Evolutionary conservation across 495 filamentous ascomycete genomes (phyloP).

Genomic region (Annulohypoxylon stygium): DNA sequence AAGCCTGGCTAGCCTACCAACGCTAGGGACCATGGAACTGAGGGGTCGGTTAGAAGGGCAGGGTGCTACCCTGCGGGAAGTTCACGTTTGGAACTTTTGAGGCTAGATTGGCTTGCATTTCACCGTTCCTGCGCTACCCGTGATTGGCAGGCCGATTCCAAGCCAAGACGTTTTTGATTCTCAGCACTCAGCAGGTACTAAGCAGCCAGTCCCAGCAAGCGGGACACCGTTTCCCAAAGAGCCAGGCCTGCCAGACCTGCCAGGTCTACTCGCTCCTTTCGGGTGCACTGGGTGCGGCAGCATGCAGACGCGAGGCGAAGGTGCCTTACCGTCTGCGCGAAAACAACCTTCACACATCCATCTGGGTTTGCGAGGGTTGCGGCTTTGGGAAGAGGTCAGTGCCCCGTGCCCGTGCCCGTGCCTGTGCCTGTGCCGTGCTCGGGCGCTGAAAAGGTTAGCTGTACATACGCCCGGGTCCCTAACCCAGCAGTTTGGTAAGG

Average conservation of each 20-base stretch:
- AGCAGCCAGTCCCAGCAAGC: slow-evolving; percentile 25
- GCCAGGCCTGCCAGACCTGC: too few relatives aligned
- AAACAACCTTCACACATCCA: slow-evolving; percentile 34
- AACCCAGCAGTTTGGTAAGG: slow-evolving; percentile 46
- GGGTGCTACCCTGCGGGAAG: slow-evolving; percentile 46
- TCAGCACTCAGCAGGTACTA: slow-evolving; percentile 9
- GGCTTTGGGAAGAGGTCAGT: slow-evolving; percentile 28
- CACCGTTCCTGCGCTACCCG: slow-evolving; percentile 29
- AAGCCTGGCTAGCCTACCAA: slow-evolving; percentile 42
- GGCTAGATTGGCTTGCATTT: slow-evolving; percentile 47
- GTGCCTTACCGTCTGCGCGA: slow-evolving; percentile 45
- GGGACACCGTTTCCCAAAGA: slow-evolving; percentile 27
- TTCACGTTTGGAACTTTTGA: slow-evolving; percentile 38
- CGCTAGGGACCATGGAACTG: slow-evolving; percentile 44
- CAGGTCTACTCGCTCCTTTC: slow-evolving; percentile 35
- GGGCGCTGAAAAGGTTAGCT: slow-evolving; percentile 32
- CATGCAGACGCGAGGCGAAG: slow-evolving; percentile 48
- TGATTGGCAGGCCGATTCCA: slow-evolving; percentile 40
- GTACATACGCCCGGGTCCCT: slow-evolving; percentile 32
- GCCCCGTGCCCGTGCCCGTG: slow-evolving; percentile 7
- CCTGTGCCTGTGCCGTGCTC: slow-evolving; percentile 15
- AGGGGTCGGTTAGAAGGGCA: slow-evolving; percentile 43
- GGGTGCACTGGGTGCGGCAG: slow-evolving; percentile 45
- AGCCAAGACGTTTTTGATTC: slow-evolving; percentile 43
- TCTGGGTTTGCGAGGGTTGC: not conserved